Percentiles rank a stretch among this genome's conserved stretches.
phyloP scores from a whole-genome alignment of 345 rosid species.

The Ricinus communis region DNA sequence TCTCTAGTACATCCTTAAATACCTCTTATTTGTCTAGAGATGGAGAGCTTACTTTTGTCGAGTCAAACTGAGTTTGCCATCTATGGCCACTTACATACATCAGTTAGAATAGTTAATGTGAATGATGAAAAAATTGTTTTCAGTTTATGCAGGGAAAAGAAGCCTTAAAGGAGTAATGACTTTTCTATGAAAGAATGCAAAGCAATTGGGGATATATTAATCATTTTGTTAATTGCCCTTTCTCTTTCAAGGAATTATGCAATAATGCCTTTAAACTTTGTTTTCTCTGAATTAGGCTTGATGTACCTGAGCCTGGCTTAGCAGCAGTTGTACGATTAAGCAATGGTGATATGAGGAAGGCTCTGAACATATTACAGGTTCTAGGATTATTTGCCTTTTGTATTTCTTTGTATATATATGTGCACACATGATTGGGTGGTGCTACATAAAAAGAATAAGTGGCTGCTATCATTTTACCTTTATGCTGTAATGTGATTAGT shows the following conservation, averaged over 20 bases:
- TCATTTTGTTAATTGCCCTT: conserved; percentile 4
- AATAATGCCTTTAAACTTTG: not conserved
- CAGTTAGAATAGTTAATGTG: not conserved
- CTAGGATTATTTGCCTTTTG: conserved; percentile 3
- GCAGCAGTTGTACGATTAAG: conserved; percentile 82
- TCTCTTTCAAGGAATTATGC: not conserved
- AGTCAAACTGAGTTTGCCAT: not conserved
- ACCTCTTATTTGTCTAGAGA: not conserved
- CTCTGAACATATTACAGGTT: conserved; percentile 96
- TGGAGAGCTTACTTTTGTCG: too few relatives aligned
- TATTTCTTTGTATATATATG: not conserved
- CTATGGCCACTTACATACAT: not conserved
- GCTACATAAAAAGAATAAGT: not conserved
- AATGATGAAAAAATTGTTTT: not conserved
- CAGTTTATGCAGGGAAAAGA: not conserved
- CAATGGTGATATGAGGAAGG: conserved; percentile 99
- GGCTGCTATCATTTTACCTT: not conserved
- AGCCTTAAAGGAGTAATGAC: not conserved
- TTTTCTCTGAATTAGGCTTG: conserved; percentile 53
- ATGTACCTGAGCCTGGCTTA: conserved; percentile 71
- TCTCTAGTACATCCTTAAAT: not conserved
- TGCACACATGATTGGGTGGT: not conserved
- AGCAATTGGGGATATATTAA: not conserved
- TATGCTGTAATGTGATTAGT: not conserved
- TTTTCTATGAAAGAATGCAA: not conserved